Conservation (phyloP, 192 early-diverging fungal genomes). For the Coemansia sp. region DNA sequence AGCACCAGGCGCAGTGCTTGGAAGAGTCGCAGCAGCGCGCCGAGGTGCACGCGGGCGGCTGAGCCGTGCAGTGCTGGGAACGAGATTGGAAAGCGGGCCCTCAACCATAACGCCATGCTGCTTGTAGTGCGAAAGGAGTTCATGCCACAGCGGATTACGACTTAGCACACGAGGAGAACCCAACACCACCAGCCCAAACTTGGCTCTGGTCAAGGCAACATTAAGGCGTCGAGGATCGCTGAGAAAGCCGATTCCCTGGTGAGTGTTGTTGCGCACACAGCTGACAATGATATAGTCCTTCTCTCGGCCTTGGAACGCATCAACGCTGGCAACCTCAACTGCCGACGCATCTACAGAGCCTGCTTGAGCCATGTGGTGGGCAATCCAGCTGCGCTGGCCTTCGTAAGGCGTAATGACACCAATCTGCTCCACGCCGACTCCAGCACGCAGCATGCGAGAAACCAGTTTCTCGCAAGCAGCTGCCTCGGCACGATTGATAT, state of each 20-base stretch:
- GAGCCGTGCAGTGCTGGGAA: slow-evolving; percentile 87
- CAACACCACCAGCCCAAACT: slow-evolving; percentile 89
- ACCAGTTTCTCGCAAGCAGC: slow-evolving; percentile 97
- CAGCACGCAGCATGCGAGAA: slow-evolving; percentile 87
- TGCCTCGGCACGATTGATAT: slow-evolving; percentile 96
- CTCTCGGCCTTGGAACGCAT: slow-evolving; percentile 99
- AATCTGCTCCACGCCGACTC: slow-evolving; percentile 84
- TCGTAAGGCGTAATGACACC: slow-evolving; percentile 99
- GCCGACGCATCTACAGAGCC: slow-evolving; percentile 87
- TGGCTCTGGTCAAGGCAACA: slow-evolving; percentile 86
- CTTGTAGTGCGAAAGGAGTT: slow-evolving; percentile 92
- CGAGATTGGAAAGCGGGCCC: slow-evolving; percentile 85
- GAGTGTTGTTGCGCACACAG: slow-evolving; percentile 96
- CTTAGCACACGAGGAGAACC: slow-evolving; percentile 95
- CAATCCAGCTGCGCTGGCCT: slow-evolving; percentile 94
- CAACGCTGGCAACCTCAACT: slow-evolving; percentile 97
- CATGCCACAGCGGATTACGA: slow-evolving; percentile 94
- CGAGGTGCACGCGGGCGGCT: slow-evolving; percentile 61
- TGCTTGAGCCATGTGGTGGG: slow-evolving; percentile 92
- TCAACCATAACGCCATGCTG: slow-evolving; percentile 87
- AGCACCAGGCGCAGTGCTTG: slow-evolving; percentile 32
- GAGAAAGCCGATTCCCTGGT: slow-evolving; percentile 93
- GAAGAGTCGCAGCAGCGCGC: slow-evolving; percentile 33
- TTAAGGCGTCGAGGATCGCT: slow-evolving; percentile 89
- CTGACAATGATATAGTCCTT: slow-evolving; percentile 99